Percentiles rank a stretch among this genome's conserved stretches.
Evolutionary conservation across 768 basidiomycete species (phyloP).

Genomic region (Pulveroboletus sp.): DNA sequence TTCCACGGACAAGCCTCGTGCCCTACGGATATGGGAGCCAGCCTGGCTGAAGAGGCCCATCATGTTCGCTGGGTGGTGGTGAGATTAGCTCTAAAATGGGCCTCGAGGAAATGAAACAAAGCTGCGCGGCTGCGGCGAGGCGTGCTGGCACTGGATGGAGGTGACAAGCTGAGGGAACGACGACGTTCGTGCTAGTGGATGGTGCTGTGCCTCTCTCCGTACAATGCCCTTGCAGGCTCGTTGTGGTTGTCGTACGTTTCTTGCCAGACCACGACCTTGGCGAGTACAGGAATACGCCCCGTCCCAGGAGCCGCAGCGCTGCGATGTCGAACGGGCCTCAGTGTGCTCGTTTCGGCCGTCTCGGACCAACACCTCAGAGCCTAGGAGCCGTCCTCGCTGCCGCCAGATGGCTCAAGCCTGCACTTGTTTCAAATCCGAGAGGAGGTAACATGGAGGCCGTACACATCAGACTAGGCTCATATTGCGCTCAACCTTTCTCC

Average conservation of each 20-base stretch:
- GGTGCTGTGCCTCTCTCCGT: slow-evolving; percentile 1
- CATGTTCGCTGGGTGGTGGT: slow-evolving; percentile 41
- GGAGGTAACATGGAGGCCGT: background rate
- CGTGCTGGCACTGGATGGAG: slow-evolving; percentile 5
- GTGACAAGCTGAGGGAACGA: background rate
- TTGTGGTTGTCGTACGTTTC: background rate
- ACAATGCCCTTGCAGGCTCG: background rate
- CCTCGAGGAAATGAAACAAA: background rate
- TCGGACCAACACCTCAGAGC: background rate
- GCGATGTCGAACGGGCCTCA: background rate
- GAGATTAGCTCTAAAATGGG: background rate
- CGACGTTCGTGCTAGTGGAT: background rate
- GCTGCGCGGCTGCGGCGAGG: slow-evolving; percentile 25
- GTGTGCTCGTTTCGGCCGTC: slow-evolving; percentile 1
- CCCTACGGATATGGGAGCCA: slow-evolving; percentile 57
- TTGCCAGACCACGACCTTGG: background rate
- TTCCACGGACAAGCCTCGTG: slow-evolving; percentile 61
- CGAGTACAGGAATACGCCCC: background rate
- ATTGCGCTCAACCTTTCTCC: background rate
- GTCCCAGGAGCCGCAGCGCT: background rate
- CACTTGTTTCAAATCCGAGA: background rate
- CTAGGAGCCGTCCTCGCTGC: too few species aligned
- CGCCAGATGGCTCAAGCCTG: background rate
- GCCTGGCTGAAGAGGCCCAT: slow-evolving; percentile 77
- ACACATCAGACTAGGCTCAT: background rate